A percentile compares a stretch with the other conserved stretches of the same genome.
These are phyloP conservation scores for Aurantiochytrium sp. DNA, from an alignment of 108 stramenopile genomes.

Conservation along the genomic window DNA sequence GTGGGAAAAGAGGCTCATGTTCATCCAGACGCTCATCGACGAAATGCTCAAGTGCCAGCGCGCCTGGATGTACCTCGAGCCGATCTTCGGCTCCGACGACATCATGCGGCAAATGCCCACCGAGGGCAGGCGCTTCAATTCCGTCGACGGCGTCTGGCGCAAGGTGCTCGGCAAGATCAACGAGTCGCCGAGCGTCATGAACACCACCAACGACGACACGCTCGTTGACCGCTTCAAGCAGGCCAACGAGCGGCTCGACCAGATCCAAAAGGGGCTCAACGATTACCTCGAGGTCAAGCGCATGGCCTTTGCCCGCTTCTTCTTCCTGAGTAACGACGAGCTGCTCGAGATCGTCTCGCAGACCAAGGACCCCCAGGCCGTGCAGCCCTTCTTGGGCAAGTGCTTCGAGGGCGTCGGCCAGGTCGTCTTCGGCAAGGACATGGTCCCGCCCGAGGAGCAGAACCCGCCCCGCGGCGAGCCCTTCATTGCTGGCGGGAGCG, in stretches of 20 bases:
- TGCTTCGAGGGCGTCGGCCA: conserved; percentile 62
- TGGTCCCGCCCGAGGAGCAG: neutral
- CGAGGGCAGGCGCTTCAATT: conserved; percentile 60
- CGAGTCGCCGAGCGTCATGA: conserved; percentile 59
- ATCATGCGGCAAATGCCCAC: conserved; percentile 70
- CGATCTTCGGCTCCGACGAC: conserved; percentile 66
- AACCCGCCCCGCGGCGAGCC: neutral
- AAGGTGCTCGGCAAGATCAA: conserved; percentile 55
- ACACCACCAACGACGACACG: conserved; percentile 51
- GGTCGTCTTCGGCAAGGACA: conserved; percentile 54
- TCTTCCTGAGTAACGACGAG: conserved; percentile 67
- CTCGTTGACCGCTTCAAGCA: conserved; percentile 55
- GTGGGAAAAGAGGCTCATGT: conserved; percentile 61
- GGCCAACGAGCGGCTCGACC: conserved; percentile 63
- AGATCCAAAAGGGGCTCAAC: conserved; percentile 61
- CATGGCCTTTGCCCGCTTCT: conserved; percentile 64
- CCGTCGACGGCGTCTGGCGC: conserved; percentile 59
- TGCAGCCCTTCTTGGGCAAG: conserved; percentile 65
- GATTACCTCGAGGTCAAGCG: conserved; percentile 71
- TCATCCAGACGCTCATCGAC: conserved; percentile 57
- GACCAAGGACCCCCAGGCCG: conserved; percentile 64
- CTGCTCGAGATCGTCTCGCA: conserved; percentile 66
- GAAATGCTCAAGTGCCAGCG: conserved; percentile 62
- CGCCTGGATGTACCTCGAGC: conserved; percentile 67
- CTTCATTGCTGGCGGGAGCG: neutral